Conservation (phyloP, 1,284 basidiomycete species). For the Austroboletus rostrupii region DNA sequence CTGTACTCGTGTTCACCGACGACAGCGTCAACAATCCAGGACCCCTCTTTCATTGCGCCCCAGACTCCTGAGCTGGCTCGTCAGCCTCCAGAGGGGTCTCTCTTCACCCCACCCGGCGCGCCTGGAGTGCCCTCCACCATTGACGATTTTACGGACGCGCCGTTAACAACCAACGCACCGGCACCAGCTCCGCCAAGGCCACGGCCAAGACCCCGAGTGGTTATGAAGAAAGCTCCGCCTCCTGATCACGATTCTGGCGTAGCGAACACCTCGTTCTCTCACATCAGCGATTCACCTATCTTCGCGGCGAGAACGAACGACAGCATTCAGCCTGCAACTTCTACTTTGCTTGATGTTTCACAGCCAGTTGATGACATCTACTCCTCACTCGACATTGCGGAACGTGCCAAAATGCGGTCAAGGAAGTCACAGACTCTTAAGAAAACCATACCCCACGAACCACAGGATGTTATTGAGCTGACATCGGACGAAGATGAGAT, state of each 20-base stretch:
- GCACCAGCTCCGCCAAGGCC: constrained; percentile 8
- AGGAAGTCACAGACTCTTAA: constrained; percentile 25
- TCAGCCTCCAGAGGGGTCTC: constrained; percentile 10
- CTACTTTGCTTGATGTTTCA: constrained; percentile 7
- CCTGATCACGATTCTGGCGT: not conserved
- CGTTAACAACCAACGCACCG: constrained; percentile 4
- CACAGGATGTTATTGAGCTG: constrained; percentile 29
- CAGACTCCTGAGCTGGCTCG: constrained; percentile 15
- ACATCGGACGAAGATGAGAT: constrained; percentile 33
- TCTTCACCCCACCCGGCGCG: constrained; percentile 25
- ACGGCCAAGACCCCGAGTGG: constrained; percentile 25
- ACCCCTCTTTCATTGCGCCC: constrained; percentile 4
- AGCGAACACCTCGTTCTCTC: constrained; percentile 18
- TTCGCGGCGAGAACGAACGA: constrained; percentile 16
- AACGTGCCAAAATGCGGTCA: constrained; percentile 44
- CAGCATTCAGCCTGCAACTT: constrained; percentile 17
- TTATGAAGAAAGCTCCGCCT: constrained; percentile 18
- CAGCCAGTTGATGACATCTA: constrained; percentile 17
- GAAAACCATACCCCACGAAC: constrained; percentile 2
- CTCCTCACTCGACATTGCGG: constrained; percentile 37
- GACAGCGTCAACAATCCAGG: constrained; percentile 21
- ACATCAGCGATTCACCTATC: constrained; percentile 22
- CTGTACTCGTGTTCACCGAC: not conserved
- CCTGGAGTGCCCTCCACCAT: constrained; percentile 6
- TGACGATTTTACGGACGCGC: constrained; percentile 10